Percentiles rank a stretch among this genome's conserved stretches.
phyloP scores from a whole-genome alignment of 2,329 filamentous ascomycete species.

The Triangularia setosa region DNA sequence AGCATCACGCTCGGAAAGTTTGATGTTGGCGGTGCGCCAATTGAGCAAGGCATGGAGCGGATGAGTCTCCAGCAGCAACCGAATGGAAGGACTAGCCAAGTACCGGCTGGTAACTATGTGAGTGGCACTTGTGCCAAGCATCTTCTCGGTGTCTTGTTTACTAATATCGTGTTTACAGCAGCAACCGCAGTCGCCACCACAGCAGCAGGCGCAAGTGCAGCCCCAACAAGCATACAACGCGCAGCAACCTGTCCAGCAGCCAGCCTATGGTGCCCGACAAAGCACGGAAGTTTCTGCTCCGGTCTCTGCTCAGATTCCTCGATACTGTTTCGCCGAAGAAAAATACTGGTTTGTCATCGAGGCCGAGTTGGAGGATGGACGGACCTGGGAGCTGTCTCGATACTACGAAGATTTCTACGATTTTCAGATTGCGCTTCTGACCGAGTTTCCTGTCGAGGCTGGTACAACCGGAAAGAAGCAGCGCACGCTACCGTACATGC shows the following conservation, averaged over 20 bases:
- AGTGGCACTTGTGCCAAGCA: constrained; percentile 28
- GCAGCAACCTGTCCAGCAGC: constrained; percentile 38
- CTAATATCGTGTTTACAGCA: constrained; percentile 15
- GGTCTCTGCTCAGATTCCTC: constrained; percentile 76
- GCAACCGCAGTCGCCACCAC: constrained; percentile 12
- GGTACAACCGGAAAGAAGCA: constrained; percentile 77
- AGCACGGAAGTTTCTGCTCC: constrained; percentile 65
- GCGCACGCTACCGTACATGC: constrained; percentile 92
- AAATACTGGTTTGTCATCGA: constrained; percentile 99
- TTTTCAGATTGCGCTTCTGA: constrained; percentile 92
- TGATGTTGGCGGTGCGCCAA: constrained; percentile 51
- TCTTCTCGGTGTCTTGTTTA: background rate
- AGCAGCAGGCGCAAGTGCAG: constrained; percentile 5
- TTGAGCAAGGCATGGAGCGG: constrained; percentile 70
- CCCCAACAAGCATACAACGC: constrained; percentile 23
- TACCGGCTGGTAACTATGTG: constrained; percentile 48
- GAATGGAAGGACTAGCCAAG: constrained; percentile 44
- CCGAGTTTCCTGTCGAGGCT: constrained; percentile 87
- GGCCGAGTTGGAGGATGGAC: constrained; percentile 81
- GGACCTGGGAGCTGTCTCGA: constrained; percentile 87
- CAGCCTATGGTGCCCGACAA: background rate
- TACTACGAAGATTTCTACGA: constrained; percentile 99
- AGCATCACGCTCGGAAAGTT: constrained; percentile 95
- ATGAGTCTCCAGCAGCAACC: constrained; percentile 66
- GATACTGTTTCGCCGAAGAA: constrained; percentile 93